A percentile compares a stretch with the other conserved stretches of the same genome.
Evolutionary conservation across 345 rosid species (phyloP).

Genomic region (Brassica rapa): DNA sequence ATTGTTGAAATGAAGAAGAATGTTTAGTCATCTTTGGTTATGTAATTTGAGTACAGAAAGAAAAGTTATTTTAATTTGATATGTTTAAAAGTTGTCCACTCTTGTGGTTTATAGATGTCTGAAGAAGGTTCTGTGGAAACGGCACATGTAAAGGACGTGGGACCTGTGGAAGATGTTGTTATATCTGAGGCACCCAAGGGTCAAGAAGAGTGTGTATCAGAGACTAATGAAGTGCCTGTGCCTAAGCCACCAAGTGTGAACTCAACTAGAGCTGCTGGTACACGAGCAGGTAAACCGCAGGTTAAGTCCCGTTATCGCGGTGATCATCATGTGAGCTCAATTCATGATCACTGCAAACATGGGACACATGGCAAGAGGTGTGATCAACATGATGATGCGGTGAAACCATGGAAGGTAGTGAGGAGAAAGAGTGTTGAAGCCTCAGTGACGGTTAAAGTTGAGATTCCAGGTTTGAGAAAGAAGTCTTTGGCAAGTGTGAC

Average conservation of each 20-base stretch:
- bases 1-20: background rate
- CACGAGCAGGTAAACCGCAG: conserved; percentile 31
- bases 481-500: conserved; percentile 3
- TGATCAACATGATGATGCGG: conserved; percentile 34
- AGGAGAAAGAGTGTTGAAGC: conserved; percentile 33
- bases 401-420: conserved; percentile 39
- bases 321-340: conserved; percentile 53
- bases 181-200: conserved; percentile 3
- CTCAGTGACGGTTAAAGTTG: conserved; percentile 23
- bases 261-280: conserved; percentile 46
- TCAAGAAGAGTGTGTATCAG: conserved; percentile 24
- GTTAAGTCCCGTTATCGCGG: conserved; percentile 67
- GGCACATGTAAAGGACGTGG: conserved; percentile 11
- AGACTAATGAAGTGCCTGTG: background rate
- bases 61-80: background rate
- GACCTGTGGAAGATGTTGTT: conserved; percentile 11
- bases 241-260: conserved; percentile 34
- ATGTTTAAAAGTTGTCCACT: background rate
- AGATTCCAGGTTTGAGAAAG: conserved; percentile 12
- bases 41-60: background rate
- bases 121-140: conserved; percentile 8
- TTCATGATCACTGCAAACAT: conserved; percentile 80
- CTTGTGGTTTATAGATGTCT: background rate
- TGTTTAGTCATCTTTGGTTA: conserved; percentile 6
- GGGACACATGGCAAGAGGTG: conserved; percentile 33